Evolutionary conservation across 2,329 filamentous ascomycete species (phyloP).

Genomic region (Pseudodiploospora longispora): DNA sequence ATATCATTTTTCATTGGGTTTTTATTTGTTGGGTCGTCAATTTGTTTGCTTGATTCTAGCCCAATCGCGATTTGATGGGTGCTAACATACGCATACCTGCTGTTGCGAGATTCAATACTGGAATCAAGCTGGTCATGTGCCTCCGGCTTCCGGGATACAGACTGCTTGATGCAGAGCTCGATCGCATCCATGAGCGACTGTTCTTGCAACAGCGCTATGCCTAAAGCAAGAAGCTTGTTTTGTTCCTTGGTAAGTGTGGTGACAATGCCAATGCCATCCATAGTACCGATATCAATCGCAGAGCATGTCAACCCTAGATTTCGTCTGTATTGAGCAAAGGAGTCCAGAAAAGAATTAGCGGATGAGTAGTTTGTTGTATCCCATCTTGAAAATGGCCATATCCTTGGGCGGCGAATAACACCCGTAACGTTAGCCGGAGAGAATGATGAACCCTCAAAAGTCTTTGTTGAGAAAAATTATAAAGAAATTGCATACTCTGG

Average conservation of each 20-base stretch:
- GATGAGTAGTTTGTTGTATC: slow-evolving; percentile 24
- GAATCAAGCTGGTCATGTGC: not conserved
- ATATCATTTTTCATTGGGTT: slow-evolving; percentile 1
- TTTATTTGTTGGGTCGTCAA: not conserved
- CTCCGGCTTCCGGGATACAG: not conserved
- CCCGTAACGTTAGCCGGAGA: too few relatives aligned
- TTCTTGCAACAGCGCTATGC: not conserved
- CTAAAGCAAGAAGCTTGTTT: not conserved
- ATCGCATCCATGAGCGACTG: not conserved
- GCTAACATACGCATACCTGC: not conserved
- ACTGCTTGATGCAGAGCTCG: not conserved
- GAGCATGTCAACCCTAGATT: slow-evolving; percentile 4
- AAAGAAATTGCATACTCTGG: slow-evolving; percentile 4
- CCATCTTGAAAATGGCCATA: too few relatives aligned
- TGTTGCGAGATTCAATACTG: not conserved
- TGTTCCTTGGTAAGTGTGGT: not conserved
- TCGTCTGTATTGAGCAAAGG: slow-evolving; percentile 13
- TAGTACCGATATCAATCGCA: slow-evolving; percentile 5
- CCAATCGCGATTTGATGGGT: slow-evolving; percentile 2
- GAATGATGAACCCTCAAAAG: too few relatives aligned
- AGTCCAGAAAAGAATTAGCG: slow-evolving; percentile 25
- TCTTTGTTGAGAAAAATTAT: too few relatives aligned
- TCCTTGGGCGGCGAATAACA: too few relatives aligned
- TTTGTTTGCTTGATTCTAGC: slow-evolving; percentile 5
- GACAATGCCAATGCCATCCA: slow-evolving; percentile 2